Evolutionary conservation across 139 green algal species (phyloP).

Genomic region (Desmodesmus armatus): DNA sequence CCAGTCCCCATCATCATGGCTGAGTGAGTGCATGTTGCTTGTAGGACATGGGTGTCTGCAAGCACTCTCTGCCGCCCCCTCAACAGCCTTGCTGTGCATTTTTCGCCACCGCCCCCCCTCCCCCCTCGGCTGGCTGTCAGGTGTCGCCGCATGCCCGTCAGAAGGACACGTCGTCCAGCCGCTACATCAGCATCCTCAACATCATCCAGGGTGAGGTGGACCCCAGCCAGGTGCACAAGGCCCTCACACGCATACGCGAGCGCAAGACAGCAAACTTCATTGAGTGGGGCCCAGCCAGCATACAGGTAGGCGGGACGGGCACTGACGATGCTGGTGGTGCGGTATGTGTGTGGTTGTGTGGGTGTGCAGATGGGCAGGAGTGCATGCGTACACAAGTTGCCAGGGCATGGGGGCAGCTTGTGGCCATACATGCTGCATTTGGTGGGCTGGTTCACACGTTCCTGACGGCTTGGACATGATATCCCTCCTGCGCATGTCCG

Average conservation of each 20-base stretch:
- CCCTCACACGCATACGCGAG: slow-evolving; percentile 96
- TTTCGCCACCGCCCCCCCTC: neutral
- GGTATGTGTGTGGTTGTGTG: too few species aligned
- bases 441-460: too few species aligned
- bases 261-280: slow-evolving; percentile 97
- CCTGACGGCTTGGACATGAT: too few species aligned
- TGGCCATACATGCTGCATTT: too few species aligned
- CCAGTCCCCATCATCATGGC: too few species aligned
- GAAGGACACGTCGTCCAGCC: slow-evolving; percentile 77
- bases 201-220: slow-evolving; percentile 90
- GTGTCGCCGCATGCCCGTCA: slow-evolving; percentile 84
- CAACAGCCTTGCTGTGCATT: too few species aligned
- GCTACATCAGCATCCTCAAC: slow-evolving; percentile 99
- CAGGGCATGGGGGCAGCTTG: too few species aligned
- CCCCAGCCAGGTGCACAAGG: slow-evolving; percentile 91
- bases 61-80: neutral
- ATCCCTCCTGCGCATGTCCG: too few species aligned
- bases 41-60: too few species aligned
- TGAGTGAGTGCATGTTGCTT: neutral
- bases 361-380: too few species aligned
- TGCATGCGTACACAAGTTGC: too few species aligned
- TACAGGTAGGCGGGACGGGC: slow-evolving; percentile 77
- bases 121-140: slow-evolving; percentile 49
- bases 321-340: neutral
- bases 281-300: slow-evolving; percentile 96